Conservation (phyloP, 495 filamentous ascomycete genomes). For the Extremus antarcticus region DNA sequence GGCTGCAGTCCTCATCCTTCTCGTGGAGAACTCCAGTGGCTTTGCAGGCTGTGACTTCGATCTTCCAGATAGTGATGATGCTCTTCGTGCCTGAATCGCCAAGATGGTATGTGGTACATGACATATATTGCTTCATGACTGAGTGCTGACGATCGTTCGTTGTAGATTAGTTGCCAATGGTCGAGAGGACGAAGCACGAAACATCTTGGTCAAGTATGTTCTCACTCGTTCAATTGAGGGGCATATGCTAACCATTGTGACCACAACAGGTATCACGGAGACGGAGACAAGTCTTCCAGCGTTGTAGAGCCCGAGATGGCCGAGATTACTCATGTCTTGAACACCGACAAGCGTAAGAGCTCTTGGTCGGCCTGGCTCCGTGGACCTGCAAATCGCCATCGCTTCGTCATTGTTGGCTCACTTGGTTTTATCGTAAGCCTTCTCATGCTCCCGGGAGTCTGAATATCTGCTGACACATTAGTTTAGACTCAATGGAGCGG, state of each 20-base stretch:
- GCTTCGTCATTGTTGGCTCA: neutral
- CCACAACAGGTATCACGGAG: no score
- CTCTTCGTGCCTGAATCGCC: neutral
- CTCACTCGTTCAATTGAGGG: no score
- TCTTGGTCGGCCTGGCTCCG: neutral
- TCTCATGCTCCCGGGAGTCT: neutral
- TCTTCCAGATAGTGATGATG: neutral
- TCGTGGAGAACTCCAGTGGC: neutral
- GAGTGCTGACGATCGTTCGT: no score
- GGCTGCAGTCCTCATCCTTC: neutral
- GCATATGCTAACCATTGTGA: no score
- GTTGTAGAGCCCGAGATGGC: neutral
- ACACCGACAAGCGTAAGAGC: neutral
- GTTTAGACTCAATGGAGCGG: neutral
- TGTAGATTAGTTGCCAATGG: neutral
- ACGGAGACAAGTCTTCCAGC: neutral
- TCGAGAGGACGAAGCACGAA: neutral
- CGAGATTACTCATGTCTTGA: neutral
- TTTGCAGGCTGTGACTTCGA: neutral
- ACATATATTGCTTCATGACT: no score
- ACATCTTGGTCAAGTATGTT: neutral
- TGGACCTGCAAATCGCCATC: neutral
- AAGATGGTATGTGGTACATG: neutral
- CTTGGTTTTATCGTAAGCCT: neutral
- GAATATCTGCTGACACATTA: neutral